These are phyloP conservation scores for Arachis monticola DNA, from an alignment of 331 rosid genomes.

Conservation along the genomic window DNA sequence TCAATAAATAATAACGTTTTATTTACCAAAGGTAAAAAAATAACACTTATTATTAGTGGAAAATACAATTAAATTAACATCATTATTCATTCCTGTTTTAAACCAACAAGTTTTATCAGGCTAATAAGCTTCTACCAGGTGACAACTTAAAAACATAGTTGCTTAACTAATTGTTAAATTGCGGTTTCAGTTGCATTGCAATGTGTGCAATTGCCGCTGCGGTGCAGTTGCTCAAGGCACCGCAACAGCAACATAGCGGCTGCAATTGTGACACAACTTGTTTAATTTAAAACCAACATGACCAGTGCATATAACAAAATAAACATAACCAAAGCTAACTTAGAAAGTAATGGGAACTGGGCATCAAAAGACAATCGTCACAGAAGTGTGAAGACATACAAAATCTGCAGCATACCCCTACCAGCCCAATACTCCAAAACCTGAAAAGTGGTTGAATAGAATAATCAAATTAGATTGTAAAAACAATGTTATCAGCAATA, in stretches of 20 bases:
- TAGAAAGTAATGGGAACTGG: background rate
- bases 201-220: no score
- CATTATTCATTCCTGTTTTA: background rate
- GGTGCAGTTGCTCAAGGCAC: no score
- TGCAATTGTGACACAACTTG: no score
- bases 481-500: background rate
- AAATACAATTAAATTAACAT: background rate
- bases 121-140: background rate
- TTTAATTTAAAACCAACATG: no score
- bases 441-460: conserved; percentile 49
- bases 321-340: background rate
- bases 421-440: conserved; percentile 73
- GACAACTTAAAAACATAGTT: background rate
- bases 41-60: background rate
- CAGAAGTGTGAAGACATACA: conserved; percentile 56
- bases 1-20: background rate
- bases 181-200: background rate
- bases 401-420: conserved; percentile 93
- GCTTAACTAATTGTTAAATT: no score
- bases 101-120: conserved; percentile 11
- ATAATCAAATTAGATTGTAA: conserved; percentile 25
- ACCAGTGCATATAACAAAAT: background rate
- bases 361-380: conserved; percentile 16
- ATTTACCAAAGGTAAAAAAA: background rate
- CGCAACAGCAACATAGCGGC: no score